These are phyloP conservation scores for Aegilops umbellulata DNA, from an alignment of 176 grass and related monocot genomes.

Conservation along the genomic window DNA sequence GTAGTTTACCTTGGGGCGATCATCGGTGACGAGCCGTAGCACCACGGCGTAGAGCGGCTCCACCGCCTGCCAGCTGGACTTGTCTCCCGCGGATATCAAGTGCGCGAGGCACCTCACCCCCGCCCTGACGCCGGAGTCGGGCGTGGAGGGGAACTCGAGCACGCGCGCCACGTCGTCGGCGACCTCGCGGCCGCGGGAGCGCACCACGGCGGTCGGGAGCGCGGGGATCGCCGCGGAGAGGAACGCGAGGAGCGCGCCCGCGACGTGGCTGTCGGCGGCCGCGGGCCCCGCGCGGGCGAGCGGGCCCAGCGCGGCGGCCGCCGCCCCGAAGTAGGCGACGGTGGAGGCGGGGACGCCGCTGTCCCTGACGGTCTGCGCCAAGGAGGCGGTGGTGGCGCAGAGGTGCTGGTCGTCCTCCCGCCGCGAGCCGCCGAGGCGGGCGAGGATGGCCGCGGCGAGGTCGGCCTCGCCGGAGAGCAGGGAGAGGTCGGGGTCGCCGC, in stretches of 20 bases:
- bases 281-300: slow-evolving; percentile 48
- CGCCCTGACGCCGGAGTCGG: slow-evolving; percentile 54
- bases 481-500: slow-evolving; percentile 43
- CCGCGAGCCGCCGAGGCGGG: slow-evolving; percentile 48
- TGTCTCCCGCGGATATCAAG: slow-evolving; percentile 65
- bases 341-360: slow-evolving; percentile 40
- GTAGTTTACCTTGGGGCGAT: slow-evolving; percentile 55
- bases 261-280: slow-evolving; percentile 43
- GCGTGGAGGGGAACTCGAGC: slow-evolving; percentile 61
- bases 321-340: slow-evolving; percentile 75
- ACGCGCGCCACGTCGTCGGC: slow-evolving; percentile 58
- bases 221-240: slow-evolving; percentile 51
- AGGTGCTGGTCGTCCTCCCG: slow-evolving; percentile 75
- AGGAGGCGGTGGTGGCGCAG: slow-evolving; percentile 68
- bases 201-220: slow-evolving; percentile 45
- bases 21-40: slow-evolving; percentile 50
- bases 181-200: slow-evolving; percentile 40
- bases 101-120: slow-evolving; percentile 77
- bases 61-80: slow-evolving; percentile 59
- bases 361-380: slow-evolving; percentile 74
- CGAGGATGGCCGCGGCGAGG: slow-evolving; percentile 52
- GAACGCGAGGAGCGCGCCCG: slow-evolving; percentile 64
- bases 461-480: slow-evolving; percentile 37
- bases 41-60: slow-evolving; percentile 51
- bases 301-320: slow-evolving; percentile 42